Evolutionary conservation across 192 early-diverging fungal genomes (phyloP).

Genomic region (Podila epicladia): DNA sequence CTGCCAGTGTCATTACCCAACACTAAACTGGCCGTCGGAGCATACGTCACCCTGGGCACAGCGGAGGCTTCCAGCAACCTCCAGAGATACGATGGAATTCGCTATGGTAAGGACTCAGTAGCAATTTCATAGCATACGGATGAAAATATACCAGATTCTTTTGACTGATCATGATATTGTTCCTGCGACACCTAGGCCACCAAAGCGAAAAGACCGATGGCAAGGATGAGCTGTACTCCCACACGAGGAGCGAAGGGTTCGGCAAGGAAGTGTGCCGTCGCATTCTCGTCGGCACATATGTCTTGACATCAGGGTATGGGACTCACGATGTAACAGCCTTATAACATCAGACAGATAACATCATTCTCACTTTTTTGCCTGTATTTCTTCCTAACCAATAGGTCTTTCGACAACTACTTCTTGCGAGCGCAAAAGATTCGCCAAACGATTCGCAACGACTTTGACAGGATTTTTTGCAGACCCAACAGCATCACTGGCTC

Average conservation of each 20-base stretch:
- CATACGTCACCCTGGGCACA: conserved; percentile 88
- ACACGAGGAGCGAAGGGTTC: conserved; percentile 75
- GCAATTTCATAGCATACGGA: neutral
- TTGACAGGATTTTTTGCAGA: conserved; percentile 74
- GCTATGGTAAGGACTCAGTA: conserved; percentile 70
- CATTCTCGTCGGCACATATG: conserved; percentile 88
- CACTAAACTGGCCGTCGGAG: conserved; percentile 75
- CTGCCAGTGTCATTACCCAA: conserved; percentile 76
- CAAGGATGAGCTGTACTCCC: conserved; percentile 60
- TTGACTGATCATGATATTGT: neutral
- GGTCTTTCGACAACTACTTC: conserved; percentile 77
- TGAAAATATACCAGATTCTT: neutral
- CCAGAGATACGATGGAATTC: conserved; percentile 86
- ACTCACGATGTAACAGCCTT: no score
- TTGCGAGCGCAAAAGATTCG: conserved; percentile 86
- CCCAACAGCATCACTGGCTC: conserved; percentile 63
- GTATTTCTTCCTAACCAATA: conserved; percentile 14
- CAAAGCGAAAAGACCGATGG: conserved; percentile 17
- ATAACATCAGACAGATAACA: neutral
- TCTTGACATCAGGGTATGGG: conserved; percentile 75
- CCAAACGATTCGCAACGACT: conserved; percentile 79
- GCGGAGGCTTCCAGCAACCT: conserved; percentile 95
- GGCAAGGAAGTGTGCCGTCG: conserved; percentile 86
- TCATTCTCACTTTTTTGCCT: conserved; percentile 12
- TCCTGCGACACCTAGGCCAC: conserved; percentile 36